phyloP scores from a whole-genome alignment of 345 rosid genomes.

The Ceriops tagal region DNA sequence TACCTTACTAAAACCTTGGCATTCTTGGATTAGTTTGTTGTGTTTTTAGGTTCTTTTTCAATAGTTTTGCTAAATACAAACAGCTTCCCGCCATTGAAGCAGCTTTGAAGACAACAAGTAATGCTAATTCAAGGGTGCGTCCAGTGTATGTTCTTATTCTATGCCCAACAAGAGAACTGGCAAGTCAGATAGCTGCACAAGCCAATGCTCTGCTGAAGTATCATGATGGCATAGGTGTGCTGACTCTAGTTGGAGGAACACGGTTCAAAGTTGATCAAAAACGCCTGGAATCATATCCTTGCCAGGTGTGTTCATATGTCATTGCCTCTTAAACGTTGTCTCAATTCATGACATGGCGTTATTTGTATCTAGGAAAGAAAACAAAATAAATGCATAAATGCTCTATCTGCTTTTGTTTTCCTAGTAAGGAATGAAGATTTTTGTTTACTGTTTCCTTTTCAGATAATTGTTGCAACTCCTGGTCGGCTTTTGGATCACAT shows the following conservation, averaged over 20 bases:
- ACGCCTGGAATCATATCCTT: constrained; percentile 75
- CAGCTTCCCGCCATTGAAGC: constrained; percentile 99
- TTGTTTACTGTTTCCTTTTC: constrained; percentile 14
- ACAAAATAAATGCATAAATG: background rate
- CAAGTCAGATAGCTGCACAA: constrained; percentile 94
- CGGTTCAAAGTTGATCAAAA: constrained; percentile 90
- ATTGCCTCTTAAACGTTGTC: constrained; percentile 6
- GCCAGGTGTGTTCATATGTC: constrained; percentile 57
- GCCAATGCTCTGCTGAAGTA: constrained; percentile 77
- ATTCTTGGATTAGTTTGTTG: constrained; percentile 14
- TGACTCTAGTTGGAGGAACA: constrained; percentile 85
- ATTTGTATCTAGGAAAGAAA: background rate
- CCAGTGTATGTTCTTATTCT: constrained; percentile 67
- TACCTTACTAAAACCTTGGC: constrained; percentile 31
- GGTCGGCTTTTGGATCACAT: constrained; percentile 93
- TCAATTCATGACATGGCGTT: constrained; percentile 2
- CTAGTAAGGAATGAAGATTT: background rate
- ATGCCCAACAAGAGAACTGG: constrained; percentile 93
- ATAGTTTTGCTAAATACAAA: constrained; percentile 49
- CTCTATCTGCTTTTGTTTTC: constrained; percentile 1
- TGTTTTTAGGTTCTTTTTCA: constrained; percentile 26
- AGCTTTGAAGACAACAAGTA: constrained; percentile 64
- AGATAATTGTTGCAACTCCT: constrained; percentile 95
- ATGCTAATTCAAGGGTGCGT: constrained; percentile 37
- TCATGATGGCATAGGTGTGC: constrained; percentile 80